Evolutionary conservation across 257 asterid species (phyloP).

Genomic region (Gentiana straminea): DNA sequence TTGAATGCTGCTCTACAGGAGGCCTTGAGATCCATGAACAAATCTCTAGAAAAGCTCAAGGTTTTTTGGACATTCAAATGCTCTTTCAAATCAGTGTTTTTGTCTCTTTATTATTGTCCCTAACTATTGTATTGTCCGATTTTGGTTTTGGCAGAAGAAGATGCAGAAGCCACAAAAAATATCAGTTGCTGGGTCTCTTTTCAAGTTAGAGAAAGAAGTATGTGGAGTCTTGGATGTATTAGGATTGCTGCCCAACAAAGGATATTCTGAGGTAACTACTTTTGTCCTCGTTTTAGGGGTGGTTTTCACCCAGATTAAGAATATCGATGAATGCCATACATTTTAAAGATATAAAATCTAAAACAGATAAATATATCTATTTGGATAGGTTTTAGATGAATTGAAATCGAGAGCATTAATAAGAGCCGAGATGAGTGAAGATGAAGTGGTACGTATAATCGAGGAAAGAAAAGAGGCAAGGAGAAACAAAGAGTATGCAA

Average conservation of each 20-base stretch:
- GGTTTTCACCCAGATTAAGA: neutral
- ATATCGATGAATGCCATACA: too few relatives aligned
- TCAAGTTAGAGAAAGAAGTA: conserved; percentile 27
- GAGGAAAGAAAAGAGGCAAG: conserved; percentile 60
- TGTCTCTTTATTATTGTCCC: neutral
- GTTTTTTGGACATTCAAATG: conserved; percentile 17
- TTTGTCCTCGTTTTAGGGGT: neutral
- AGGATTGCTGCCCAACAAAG: conserved; percentile 28
- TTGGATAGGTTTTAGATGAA: conserved; percentile 57
- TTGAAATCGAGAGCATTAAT: conserved; percentile 72
- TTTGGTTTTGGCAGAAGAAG: conserved; percentile 11
- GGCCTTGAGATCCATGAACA: conserved; percentile 49
- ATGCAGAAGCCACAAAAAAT: conserved; percentile 25
- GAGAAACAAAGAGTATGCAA: conserved; percentile 39
- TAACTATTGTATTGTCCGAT: neutral
- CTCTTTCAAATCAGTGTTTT: neutral
- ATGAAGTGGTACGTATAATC: conserved; percentile 35
- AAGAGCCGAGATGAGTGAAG: conserved; percentile 62
- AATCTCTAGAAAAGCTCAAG: conserved; percentile 40
- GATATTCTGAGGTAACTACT: conserved; percentile 29
- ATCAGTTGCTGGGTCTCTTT: conserved; percentile 17
- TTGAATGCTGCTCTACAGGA: conserved; percentile 55
- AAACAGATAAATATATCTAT: too few relatives aligned
- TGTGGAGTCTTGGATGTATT: conserved; percentile 23
- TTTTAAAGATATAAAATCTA: too few relatives aligned